Percentiles rank a stretch among this genome's conserved stretches.
Evolutionary conservation across 2,329 filamentous ascomycete species (phyloP).

Genomic region (Myriosclerotinia scirpicola): DNA sequence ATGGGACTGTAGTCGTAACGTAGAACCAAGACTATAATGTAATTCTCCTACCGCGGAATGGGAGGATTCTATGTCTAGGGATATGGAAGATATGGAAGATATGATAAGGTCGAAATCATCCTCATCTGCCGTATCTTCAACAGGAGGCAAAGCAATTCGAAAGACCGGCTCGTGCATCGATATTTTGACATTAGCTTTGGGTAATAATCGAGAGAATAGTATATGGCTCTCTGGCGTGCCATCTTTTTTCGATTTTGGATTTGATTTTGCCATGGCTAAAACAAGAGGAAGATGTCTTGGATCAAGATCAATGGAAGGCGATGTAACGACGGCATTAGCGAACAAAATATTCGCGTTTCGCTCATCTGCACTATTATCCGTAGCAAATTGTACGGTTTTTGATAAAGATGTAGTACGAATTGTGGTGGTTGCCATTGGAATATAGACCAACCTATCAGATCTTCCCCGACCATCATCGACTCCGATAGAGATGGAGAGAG

Average conservation of each 20-base stretch:
- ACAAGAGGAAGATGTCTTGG: constrained; percentile 88
- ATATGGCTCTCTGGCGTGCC: constrained; percentile 57
- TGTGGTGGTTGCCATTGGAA: constrained; percentile 96
- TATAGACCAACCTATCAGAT: constrained; percentile 83
- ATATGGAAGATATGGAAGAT: constrained; percentile 90
- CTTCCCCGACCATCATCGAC: constrained; percentile 86
- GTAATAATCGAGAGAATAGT: constrained; percentile 84
- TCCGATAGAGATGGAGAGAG: constrained; percentile 87
- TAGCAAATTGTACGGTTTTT: constrained; percentile 81
- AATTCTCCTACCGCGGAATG: constrained; percentile 81
- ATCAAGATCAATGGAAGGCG: constrained; percentile 89
- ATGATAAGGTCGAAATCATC: constrained; percentile 95
- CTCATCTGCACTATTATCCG: constrained; percentile 71
- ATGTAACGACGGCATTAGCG: constrained; percentile 93
- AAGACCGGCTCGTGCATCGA: constrained; percentile 96
- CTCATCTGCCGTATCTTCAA: constrained; percentile 61
- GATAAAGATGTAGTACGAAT: constrained; percentile 92
- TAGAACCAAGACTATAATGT: constrained; percentile 82
- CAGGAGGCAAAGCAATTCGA: constrained; percentile 81
- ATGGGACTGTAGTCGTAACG: constrained; percentile 80
- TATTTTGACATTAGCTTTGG: constrained; percentile 91
- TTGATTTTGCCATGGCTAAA: constrained; percentile 69
- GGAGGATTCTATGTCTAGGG: constrained; percentile 91
- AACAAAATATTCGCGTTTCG: constrained; percentile 95
- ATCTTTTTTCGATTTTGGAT: constrained; percentile 46